Base-by-base conservation (phyloP, 2,329 filamentous ascomycete genomes). In the Botryosphaeria agaves region DNA sequence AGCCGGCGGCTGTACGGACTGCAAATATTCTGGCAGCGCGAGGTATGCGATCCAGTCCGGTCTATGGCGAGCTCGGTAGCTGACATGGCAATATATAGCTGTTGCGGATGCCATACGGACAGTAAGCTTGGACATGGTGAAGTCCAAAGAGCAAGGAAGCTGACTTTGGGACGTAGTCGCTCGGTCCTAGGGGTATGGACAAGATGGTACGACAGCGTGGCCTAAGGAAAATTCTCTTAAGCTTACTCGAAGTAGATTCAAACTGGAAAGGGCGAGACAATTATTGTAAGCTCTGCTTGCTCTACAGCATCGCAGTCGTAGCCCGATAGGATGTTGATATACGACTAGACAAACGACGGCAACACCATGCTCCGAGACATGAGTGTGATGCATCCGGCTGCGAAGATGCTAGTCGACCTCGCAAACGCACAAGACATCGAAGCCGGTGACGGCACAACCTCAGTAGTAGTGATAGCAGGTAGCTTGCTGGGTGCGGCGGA, bases 321-420 rank as follows among this genome's bases (percentile, higher is more conserved):
- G n/a, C n/a, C n/a, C n/a, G n/a, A n/a, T n/a, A n/a, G n/a, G n/a
- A n/a, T n/a, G n/a, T n/a, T n/a, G 41, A 57, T 38, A 37, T 16
- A 36, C 37, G 36, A 38, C 37, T 40, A 64, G 59, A 98, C 89
- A 50, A 98, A 98, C 66, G 89, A 98, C 60, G 89, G 89, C 55
- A 92, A 91, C 64, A 98, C 89, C 34, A 98, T 98, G 87, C 64
- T 98, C 51, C 92, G 81, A 63, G 87, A 87, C 65, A 95, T 98
- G 89, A 80, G 82, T 41, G 89, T 98, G 42, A 84, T 98, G 78
- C 89, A 98, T 53, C 89, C 89, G n/a, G 92, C 91, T 29, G 89
- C 89, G 30, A 94, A 93, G 64, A 98, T 98, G 89, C 69, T 98
- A 43, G 89, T 98, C 48, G 85, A 98, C 56, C 71, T 98, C 38